Evolutionary conservation across 306 rosid species (phyloP).

Genomic region (Cucumis sativus): DNA sequence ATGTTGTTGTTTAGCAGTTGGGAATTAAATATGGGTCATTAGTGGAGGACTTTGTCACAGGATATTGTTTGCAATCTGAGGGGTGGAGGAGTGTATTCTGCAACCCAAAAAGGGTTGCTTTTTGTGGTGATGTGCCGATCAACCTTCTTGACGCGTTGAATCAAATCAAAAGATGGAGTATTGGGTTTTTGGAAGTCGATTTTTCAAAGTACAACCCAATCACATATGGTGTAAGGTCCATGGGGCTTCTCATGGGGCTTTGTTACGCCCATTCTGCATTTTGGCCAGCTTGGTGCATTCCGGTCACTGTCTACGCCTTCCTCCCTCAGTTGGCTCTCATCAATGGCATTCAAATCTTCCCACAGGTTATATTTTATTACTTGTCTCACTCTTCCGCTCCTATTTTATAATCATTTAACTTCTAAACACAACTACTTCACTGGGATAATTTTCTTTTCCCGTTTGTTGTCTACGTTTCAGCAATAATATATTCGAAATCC

Average conservation of each 20-base stretch:
- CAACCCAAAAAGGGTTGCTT: conserved; percentile 25
- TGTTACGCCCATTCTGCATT: conserved; percentile 8
- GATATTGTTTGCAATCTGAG: conserved; percentile 11
- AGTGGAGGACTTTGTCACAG: conserved; percentile 23
- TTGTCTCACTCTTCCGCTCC: too few species aligned
- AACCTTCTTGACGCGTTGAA: conserved; percentile 14
- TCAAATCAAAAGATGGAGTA: conserved; percentile 25
- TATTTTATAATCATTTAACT: too few species aligned
- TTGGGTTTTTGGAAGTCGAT: conserved; percentile 16
- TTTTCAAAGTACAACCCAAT: conserved; percentile 18
- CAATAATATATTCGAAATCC: too few species aligned
- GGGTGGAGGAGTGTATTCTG: conserved; percentile 30
- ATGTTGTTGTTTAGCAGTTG: neutral
- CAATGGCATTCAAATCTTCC: conserved; percentile 24
- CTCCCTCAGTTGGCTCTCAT: conserved; percentile 27
- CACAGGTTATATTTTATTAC: conserved; percentile 10
- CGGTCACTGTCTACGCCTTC: conserved; percentile 18
- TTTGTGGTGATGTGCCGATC: conserved; percentile 27
- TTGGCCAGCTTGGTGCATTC: conserved; percentile 16
- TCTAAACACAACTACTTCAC: too few species aligned
- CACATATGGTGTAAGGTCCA: conserved; percentile 1
- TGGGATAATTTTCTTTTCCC: too few species aligned
- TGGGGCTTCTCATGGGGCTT: conserved; percentile 27
- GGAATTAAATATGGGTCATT: conserved; percentile 35
- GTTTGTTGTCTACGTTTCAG: too few species aligned